Evolutionary conservation across 495 filamentous ascomycete species (phyloP).

Genomic region (Margaritispora aquatica): DNA sequence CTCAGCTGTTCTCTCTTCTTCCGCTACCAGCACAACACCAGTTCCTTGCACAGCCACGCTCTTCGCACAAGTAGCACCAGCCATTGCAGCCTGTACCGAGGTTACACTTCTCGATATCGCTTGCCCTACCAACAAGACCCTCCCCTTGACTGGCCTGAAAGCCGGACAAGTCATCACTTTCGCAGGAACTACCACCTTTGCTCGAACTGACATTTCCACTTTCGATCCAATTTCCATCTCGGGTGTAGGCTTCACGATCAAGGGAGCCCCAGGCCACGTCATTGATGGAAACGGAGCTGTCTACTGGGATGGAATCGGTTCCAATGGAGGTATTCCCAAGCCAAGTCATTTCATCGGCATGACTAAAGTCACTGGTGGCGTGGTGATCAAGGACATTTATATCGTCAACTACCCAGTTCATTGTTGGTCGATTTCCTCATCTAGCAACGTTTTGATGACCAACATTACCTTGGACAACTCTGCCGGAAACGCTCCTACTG

Average conservation of each 20-base stretch:
- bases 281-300: conserved; percentile 41
- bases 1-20: not conserved
- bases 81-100: conserved; percentile 35
- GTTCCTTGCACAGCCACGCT: conserved; percentile 5
- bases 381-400: conserved; percentile 30
- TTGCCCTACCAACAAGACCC: conserved; percentile 29
- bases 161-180: conserved; percentile 37
- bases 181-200: conserved; percentile 35
- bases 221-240: conserved; percentile 36
- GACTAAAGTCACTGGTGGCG: conserved; percentile 28
- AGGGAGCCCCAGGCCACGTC: conserved; percentile 30
- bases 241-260: conserved; percentile 36
- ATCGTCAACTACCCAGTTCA: conserved; percentile 40
- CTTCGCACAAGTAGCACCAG: conserved; percentile 36
- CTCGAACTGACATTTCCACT: conserved; percentile 26
- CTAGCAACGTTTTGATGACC: conserved; percentile 24
- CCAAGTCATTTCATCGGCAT: conserved; percentile 43
- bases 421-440: conserved; percentile 31
- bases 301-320: conserved; percentile 44
- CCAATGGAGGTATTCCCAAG: conserved; percentile 38
- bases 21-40: not conserved
- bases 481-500: conserved; percentile 38
- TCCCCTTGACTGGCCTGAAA: conserved; percentile 32
- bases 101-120: conserved; percentile 33
- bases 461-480: conserved; percentile 35